A percentile compares a stretch with the other conserved stretches of the same genome.
These are phyloP conservation scores for Domatiomyces catenatus DNA, from an alignment of 2,329 filamentous ascomycete genomes.

Conservation along the genomic window DNA sequence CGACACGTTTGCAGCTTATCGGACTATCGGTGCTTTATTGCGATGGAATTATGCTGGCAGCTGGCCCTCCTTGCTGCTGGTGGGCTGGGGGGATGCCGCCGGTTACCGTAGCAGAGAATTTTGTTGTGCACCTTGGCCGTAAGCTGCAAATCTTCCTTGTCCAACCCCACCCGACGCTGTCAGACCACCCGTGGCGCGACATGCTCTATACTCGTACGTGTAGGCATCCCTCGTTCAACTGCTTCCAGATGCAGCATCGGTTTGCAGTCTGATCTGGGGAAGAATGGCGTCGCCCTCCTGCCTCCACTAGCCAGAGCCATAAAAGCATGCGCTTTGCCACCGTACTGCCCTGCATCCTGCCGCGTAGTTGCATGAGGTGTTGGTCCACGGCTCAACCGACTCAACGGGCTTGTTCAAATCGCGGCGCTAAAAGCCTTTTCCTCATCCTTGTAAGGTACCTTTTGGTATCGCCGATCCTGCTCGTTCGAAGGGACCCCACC, in stretches of 20 bases:
- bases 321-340: background rate
- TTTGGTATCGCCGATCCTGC: background rate
- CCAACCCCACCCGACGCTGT: background rate
- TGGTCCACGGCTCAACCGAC: background rate
- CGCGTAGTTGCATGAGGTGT: background rate
- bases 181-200: background rate
- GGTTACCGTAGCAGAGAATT: background rate
- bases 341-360: background rate
- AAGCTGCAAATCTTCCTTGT: background rate
- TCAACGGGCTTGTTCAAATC: background rate
- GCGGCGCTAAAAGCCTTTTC: background rate
- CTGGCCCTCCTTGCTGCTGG: background rate
- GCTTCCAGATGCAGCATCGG: background rate
- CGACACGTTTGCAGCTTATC: background rate
- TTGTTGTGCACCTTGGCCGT: background rate
- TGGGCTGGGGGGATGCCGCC: background rate
- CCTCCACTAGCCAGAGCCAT: background rate
- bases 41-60: background rate
- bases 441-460: background rate
- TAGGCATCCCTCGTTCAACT: background rate
- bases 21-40: background rate
- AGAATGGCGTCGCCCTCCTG: background rate
- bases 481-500: background rate
- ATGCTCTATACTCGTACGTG: background rate
- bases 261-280: background rate